Evolutionary conservation across 176 grass and related monocot genomes (phyloP).

Genomic region (Oryza longistaminata): DNA sequence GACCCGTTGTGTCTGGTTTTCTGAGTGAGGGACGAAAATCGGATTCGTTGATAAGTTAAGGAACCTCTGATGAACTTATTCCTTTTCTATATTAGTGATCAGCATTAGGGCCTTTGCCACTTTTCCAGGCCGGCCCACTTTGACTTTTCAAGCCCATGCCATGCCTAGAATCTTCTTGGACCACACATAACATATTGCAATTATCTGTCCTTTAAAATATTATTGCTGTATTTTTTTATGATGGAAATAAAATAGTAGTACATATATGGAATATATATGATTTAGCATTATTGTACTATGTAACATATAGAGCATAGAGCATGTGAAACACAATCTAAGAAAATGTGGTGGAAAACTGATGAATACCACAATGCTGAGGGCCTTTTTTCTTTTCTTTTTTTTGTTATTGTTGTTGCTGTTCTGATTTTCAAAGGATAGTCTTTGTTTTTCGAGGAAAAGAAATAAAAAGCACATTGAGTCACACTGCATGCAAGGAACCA

Average conservation of each 20-base stretch:
- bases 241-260: background rate
- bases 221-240: background rate
- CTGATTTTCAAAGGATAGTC: background rate
- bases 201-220: background rate
- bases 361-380: background rate
- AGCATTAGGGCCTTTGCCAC: background rate
- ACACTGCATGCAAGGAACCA: background rate
- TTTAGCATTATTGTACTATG: background rate
- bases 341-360: background rate
- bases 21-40: no score
- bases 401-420: background rate
- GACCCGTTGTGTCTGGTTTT: no score
- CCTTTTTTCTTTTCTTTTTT: no score
- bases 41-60: no score
- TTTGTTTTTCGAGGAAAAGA: background rate
- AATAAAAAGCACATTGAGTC: background rate
- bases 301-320: background rate
- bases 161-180: background rate
- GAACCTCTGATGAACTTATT: no score
- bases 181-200: background rate
- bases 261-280: background rate
- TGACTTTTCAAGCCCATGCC: background rate
- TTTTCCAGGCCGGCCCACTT: background rate
- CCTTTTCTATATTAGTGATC: background rate
- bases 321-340: background rate